Percentiles rank a stretch among this genome's conserved stretches.
phyloP scores from a whole-genome alignment of 192 early-diverging fungal genomes.

The Umbelopsis vinacea region DNA sequence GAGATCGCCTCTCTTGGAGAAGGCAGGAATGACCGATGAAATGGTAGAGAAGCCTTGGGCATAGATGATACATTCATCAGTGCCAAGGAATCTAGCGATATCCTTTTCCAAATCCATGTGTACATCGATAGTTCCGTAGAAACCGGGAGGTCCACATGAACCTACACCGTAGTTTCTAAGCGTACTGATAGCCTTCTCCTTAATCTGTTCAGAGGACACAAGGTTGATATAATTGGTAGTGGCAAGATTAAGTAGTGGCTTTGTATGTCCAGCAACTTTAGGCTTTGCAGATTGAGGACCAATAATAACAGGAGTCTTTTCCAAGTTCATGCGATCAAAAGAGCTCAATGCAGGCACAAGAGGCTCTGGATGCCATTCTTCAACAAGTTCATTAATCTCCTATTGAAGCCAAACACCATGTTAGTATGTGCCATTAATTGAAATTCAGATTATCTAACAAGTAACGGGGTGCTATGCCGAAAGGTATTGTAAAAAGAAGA shows the following conservation, averaged over 20 bases:
- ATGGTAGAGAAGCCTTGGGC: conserved; percentile 95
- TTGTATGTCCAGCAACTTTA: conserved; percentile 62
- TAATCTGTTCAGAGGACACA: conserved; percentile 71
- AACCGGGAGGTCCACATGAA: conserved; percentile 93
- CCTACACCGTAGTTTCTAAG: conserved; percentile 95
- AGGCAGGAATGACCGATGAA: conserved; percentile 91
- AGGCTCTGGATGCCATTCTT: conserved; percentile 96
- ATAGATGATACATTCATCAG: conserved; percentile 89
- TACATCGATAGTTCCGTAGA: conserved; percentile 95
- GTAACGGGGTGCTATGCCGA: no score
- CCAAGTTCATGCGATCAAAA: conserved; percentile 73
- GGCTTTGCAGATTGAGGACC: conserved; percentile 69
- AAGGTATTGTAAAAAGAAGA: no score
- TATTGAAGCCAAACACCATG: conserved; percentile 30
- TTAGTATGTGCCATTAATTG: not conserved
- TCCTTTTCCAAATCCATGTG: conserved; percentile 92
- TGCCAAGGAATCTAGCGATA: conserved; percentile 83
- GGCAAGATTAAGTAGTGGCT: conserved; percentile 79
- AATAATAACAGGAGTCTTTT: conserved; percentile 74
- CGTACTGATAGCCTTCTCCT: conserved; percentile 82
- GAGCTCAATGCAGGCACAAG: conserved; percentile 80
- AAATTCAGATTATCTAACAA: not conserved
- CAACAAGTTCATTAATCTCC: conserved; percentile 94
- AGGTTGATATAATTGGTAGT: conserved; percentile 89
- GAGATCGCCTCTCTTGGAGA: conserved; percentile 95